Conservation (phyloP, 352 stramenopile genomes). For the Chrysophaeum taylorii region DNA sequence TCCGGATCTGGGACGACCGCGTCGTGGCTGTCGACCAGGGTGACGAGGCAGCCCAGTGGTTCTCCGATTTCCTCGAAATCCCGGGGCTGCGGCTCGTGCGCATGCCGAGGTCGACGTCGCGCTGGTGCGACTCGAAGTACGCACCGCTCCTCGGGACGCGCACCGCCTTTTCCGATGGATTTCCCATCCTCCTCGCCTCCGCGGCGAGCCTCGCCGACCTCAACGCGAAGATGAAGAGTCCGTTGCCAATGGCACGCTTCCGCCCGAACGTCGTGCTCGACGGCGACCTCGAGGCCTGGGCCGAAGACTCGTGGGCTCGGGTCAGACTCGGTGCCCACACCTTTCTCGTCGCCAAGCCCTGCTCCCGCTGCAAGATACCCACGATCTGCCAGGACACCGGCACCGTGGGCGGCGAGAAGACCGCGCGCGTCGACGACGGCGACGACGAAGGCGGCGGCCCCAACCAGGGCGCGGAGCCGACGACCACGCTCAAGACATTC, state of each 20-base stretch:
- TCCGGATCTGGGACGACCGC: neutral
- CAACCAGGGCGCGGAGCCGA: neutral
- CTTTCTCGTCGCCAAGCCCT: constrained; percentile 33
- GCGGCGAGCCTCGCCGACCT: constrained; percentile 51
- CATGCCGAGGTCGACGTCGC: neutral
- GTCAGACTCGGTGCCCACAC: constrained; percentile 55
- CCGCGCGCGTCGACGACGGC: neutral
- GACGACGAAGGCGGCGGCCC: constrained; percentile 13
- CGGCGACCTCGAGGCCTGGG: constrained; percentile 59
- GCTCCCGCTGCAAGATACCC: constrained; percentile 57
- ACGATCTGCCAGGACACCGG: constrained; percentile 57
- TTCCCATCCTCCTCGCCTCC: constrained; percentile 54
- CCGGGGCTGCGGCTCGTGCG: neutral
- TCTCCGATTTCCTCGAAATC: neutral
- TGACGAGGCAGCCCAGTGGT: neutral
- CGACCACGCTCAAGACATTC: neutral
- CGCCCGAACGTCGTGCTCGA: constrained; percentile 67
- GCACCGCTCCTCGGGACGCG: too few species aligned
- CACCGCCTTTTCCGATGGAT: constrained; percentile 58
- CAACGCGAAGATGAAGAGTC: constrained; percentile 43
- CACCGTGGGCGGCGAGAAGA: too few species aligned
- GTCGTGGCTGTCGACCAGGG: constrained; percentile 5
- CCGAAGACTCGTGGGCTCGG: constrained; percentile 45
- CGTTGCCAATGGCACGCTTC: constrained; percentile 56
- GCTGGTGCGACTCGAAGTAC: neutral